phyloP scores from a whole-genome alignment of 129 eudicot genomes.

The Tanacetum coccineum region DNA sequence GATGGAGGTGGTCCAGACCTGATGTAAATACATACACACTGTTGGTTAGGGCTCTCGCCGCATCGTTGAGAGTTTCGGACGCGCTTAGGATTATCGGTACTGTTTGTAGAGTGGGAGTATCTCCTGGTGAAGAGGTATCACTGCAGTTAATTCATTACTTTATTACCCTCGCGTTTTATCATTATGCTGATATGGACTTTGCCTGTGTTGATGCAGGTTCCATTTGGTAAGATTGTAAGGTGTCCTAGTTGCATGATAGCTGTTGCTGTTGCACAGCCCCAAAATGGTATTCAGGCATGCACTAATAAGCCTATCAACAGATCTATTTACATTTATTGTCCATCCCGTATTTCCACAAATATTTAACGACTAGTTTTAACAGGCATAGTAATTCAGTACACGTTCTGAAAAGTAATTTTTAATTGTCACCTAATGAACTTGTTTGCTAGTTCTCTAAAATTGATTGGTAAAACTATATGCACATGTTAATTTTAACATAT shows the following conservation, averaged over 20 bases:
- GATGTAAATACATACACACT: conserved; percentile 67
- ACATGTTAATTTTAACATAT: not conserved
- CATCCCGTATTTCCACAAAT: not conserved
- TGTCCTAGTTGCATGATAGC: conserved; percentile 90
- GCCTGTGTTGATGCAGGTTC: conserved; percentile 60
- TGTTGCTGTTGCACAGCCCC: conserved; percentile 94
- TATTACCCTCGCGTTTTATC: not conserved
- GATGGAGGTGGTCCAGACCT: conserved; percentile 98
- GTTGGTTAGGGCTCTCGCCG: conserved; percentile 73
- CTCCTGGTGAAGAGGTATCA: conserved; percentile 88
- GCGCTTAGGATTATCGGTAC: conserved; percentile 63
- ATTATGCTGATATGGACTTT: conserved; percentile 15
- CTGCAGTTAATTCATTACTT: conserved; percentile 10
- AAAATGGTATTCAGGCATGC: conserved; percentile 96
- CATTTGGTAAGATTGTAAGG: conserved; percentile 87
- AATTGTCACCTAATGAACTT: not conserved
- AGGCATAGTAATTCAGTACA: not conserved
- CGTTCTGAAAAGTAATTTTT: not conserved
- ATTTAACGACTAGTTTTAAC: not conserved
- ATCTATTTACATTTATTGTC: conserved; percentile 3
- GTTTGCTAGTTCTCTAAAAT: conserved; percentile 2
- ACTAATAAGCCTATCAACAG: conserved; percentile 20
- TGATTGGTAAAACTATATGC: conserved; percentile 7
- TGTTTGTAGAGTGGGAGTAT: conserved; percentile 79
- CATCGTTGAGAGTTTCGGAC: conserved; percentile 83